Base-by-base conservation (phyloP, 2,329 filamentous ascomycete genomes). In the Fusarium secorum region DNA sequence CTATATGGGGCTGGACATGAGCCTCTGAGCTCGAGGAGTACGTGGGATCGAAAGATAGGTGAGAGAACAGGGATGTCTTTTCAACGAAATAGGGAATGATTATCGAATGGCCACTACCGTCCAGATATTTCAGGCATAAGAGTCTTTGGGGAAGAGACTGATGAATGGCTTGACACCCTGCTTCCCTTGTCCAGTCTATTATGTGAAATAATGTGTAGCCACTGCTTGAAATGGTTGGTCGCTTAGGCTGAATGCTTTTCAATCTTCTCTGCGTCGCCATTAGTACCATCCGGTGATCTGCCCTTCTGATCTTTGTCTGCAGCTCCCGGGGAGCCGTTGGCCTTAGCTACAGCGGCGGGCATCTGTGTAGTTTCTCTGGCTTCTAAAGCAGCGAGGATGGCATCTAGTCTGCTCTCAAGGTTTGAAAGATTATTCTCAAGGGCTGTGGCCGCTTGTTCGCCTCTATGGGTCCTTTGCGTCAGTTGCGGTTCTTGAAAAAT, bases 331-430 rank as follows among this genome's bases (percentile, higher is more conserved):
- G 62, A 55, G 28, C 26, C 33, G 14, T 55, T 42, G 17, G 20
- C 36, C 18, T 46, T 63, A 33, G 52, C 32, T 35, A 20, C 28
- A 35, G 35, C 60, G 48, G 51, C 15, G 30, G 51, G 17, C 62
- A 56, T 22, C 45, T 65, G 64, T 14, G 51, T 33, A 18, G 53
- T 46, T 18, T 65, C 64, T 30, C 57, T 68, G 15, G 63, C 74
- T 60, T 85, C 86, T 52, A 88, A 79, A 28, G 83, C 82, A 20
- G 84, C 85, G 26, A 89, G 81, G 26, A 89, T 79, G 64, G 82
- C 83, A 66, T 89, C 86, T n/a, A 89, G 82, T 75, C 84, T 87
- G 74, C 79, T 81, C 77, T 89, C 87, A 24, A 89, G 81, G 36
- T 75, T 84, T 13, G 82, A 81, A 53, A 89, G 81, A 70, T 85